Evolutionary conservation across 441 rosid genomes (phyloP), one percentile per base, ranked within the genome.

Genomic region (Viola pubescens): DNA sequence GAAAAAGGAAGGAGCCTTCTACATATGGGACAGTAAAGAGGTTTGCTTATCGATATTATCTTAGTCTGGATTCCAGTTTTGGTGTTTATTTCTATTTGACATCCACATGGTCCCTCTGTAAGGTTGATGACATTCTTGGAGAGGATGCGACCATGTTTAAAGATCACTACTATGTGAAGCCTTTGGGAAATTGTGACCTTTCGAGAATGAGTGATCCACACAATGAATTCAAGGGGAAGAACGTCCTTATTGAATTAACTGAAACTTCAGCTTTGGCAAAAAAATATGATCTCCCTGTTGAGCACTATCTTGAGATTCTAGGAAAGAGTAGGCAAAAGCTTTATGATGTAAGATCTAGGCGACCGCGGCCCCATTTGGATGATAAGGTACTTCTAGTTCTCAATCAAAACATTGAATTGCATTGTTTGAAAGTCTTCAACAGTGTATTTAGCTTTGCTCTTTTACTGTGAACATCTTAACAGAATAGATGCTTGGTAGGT

Each of bases 1-100:
- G 50, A 92, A 87, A 74, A 87, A 79, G 71, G 98, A 92, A 79
- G 98, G 98, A 62, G 97, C 97, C 43, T 89, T 87, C 76, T 92
- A 89, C 48, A 55, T 86, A 56, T 92, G 98, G 98, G 76, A 84
- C 38, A 76, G 72, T 70, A 70, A 80, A 70, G 95, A 89, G 98
- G 95, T 92, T 58, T 39, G 41, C 56, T 59, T 64, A 10, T 46
- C 50, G 38, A 51, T 57, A 40, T 61, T 40, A 37, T 44, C 45
- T 39, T 10, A 52, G 9, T 9, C 37, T 26, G 7, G 11, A 7
- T 45, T 37, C 34, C 43, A 41, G 54, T 57, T 54, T 26, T 26
- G 34, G 34, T 41, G 52, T 46, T 59, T 26, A 9, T 10, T 12
- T 2, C 34, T 26, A 26, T 26, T 26, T 26, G 34, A 26, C 34